Base-by-base conservation (phyloP, 345 rosid genomes). In the Citrus maxima region DNA sequence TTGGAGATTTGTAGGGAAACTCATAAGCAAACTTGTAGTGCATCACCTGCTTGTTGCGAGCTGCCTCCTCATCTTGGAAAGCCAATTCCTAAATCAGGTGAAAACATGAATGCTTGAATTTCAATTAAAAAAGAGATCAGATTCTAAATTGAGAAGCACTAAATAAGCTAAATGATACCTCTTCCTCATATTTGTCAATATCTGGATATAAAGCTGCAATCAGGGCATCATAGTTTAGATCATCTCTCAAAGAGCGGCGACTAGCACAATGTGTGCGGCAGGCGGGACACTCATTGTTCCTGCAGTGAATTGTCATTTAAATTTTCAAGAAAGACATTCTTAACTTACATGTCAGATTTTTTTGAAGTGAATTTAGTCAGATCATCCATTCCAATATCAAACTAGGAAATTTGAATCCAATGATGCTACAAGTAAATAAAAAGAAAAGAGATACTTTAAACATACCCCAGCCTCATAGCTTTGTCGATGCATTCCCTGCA, bases 221-320 rank as follows among this genome's bases (percentile, higher is more conserved):
- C 64, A 92, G 72, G 76, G 97, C 89, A 88, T 92, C 97, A 78
- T 90, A 92, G 34, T 88, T 90, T 46, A 93, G 90, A 81, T 93
- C 98, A 75, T 92, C 96, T 85, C 98, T 89, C 71, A 92, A 79
- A 84, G 98, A 90, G 75, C 96, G 92, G 40, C 97, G 93, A 71
- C 93, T 90, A 66, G 96, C 94, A 77, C 98, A 92, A 82, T 87
- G 95, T 1, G 87, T 89, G 62, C 93, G 92, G 86, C 98, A 93
- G 80, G 98, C 96, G 46, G 98, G 98, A 77, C 98, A 93, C 76
- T 90, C 96, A 21, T 93, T 93, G 85, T 88, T 92, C 84, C 98
- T 93, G 82, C 81, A 85, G 67, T 81, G 35, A 83, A 67, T 74
- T 82, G 70, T 73, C 77, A 46, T 25, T n/a, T 37, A 61, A 30